phyloP scores from a whole-genome alignment of 345 rosid genomes.

The Salix caprea region DNA sequence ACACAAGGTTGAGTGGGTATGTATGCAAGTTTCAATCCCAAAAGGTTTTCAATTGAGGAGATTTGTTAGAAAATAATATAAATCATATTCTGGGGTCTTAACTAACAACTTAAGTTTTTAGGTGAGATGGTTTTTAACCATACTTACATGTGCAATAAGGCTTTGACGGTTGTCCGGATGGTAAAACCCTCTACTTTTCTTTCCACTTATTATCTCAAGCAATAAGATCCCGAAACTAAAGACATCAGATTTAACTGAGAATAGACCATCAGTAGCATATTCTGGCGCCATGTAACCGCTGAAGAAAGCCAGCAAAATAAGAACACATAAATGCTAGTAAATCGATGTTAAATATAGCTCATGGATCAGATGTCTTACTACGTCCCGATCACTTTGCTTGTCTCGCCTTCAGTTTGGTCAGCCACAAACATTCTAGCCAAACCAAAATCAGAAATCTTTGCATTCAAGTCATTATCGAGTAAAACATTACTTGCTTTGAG shows the following conservation, averaged over 20 bases:
- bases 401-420: conserved; percentile 10
- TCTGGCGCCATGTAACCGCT: conserved; percentile 14
- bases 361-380: not conserved
- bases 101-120: no score
- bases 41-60: no score
- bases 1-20: no score
- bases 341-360: not conserved
- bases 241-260: conserved; percentile 13
- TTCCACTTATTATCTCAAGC: conserved; percentile 14
- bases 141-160: conserved; percentile 10
- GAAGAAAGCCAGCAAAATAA: not conserved
- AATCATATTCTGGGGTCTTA: no score
- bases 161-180: not conserved
- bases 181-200: conserved; percentile 4
- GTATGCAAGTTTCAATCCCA: no score
- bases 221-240: conserved; percentile 11
- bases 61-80: no score
- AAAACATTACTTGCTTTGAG: conserved; percentile 16
- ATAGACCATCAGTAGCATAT: conserved; percentile 10
- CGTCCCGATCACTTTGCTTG: conserved; percentile 10
- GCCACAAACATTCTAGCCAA: conserved; percentile 1
- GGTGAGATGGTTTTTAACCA: no score
- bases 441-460: conserved; percentile 16
- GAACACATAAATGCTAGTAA: not conserved
- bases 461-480: conserved; percentile 11